Evolutionary conservation across 1,139 yeast genomes (phyloP), one percentile per base, ranked within the genome.

Genomic region (Pichia kudriavzevii): DNA sequence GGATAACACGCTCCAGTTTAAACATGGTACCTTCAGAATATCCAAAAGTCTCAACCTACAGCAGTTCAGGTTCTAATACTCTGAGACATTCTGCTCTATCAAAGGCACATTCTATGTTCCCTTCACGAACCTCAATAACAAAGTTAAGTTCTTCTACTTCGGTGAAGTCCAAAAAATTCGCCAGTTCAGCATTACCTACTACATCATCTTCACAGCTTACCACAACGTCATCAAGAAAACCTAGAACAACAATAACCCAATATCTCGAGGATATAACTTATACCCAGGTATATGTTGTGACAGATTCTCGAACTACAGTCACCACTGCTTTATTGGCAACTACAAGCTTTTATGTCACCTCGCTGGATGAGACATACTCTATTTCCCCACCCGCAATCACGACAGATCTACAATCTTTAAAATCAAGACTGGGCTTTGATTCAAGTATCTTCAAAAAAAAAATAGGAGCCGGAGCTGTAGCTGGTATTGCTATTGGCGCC

Each of bases 401-500:
- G 2, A 53, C 56, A 1, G 56, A 53, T 37, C 26, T 38, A 14
- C 34, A 34, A n/a, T 39, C 48, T 5, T 44, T 45, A n/a, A 42
- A 42, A 26, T 36, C 44, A 8, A 28, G 32, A 17, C 35, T 33
- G 10, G 39, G 39, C 17, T 29, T 39, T 12, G 25, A 27, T 24
- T 18, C 22, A 10, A 8, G 31, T 7, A 26, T 26, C 11, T 14
- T 25, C 5, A 12, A 25, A 13, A 26, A 37, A 15, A 23, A 20
- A 10, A 38, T 46, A 19, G 52, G 59, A 6, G 48, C 44, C 5
- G 61, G 64, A 2, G 52, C 62, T 1, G 60, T 67, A 32, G 71
- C 68, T 1, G 74, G 72, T 1, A 58, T 67, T 5, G 62, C 65
- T 3, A 61, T 67, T 22, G 73, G 72, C 3, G 50, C 64, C 2